phyloP scores from a whole-genome alignment of 2,329 filamentous ascomycete species.

The Emericellopsis cladophorae region DNA sequence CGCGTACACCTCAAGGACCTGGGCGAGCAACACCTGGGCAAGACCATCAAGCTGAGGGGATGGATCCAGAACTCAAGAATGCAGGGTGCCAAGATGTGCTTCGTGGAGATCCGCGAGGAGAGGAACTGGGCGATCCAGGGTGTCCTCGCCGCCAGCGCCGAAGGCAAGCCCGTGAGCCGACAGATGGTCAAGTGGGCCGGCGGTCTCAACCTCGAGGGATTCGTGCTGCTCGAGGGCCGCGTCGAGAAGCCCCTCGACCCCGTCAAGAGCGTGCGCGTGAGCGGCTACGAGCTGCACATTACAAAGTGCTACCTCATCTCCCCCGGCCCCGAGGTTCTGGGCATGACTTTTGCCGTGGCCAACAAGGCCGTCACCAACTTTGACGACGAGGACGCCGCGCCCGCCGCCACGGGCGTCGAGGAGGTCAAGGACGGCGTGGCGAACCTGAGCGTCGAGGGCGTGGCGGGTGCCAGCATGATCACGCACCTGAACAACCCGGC shows the following conservation, averaged over 20 bases:
- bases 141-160: constrained; percentile 55
- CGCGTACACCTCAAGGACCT: constrained; percentile 50
- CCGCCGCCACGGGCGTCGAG: constrained; percentile 8
- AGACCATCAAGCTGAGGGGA: constrained; percentile 63
- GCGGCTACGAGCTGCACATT: constrained; percentile 76
- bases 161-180: constrained; percentile 53
- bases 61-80: constrained; percentile 80
- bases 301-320: constrained; percentile 72
- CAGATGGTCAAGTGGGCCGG: constrained; percentile 94
- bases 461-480: constrained; percentile 66
- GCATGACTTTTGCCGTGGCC: constrained; percentile 42
- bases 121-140: constrained; percentile 66
- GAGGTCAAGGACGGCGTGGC: constrained; percentile 16
- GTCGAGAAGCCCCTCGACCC: constrained; percentile 76
- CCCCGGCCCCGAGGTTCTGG: constrained; percentile 42
- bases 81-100: constrained; percentile 74
- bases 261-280: constrained; percentile 76
- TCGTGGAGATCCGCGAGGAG: constrained; percentile 68
- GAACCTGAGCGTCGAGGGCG: constrained; percentile 20
- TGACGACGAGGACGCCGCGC: constrained; percentile 38
- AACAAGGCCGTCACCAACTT: constrained; percentile 44
- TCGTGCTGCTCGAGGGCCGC: constrained; percentile 66
- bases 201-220: constrained; percentile 65
- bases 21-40: constrained; percentile 51
- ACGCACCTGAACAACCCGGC: constrained; percentile 85